Evolutionary conservation across 495 filamentous ascomycete genomes (phyloP), one percentile per base, ranked within the genome.

Genomic region (Tuber indicum): DNA sequence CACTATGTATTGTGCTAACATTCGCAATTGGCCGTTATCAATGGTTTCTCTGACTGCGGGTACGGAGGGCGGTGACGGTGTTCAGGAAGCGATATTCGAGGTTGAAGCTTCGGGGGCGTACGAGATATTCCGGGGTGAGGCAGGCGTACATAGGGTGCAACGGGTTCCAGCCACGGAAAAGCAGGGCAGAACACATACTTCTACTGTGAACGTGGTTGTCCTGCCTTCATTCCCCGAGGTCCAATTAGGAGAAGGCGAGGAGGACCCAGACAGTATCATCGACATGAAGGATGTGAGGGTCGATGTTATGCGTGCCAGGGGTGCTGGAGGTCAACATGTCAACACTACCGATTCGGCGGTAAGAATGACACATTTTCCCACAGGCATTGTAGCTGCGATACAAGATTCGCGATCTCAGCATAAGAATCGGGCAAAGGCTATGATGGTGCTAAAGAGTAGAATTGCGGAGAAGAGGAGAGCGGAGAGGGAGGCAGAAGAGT

Each of bases 261-360:
- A 87, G 75, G 91, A 99, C 79, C 96, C 96, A 0, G 91, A 89
- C 58, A 95, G 91, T 84, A 95, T 95, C 84, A 88, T 99, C 75
- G 90, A 95, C 84, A 90, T 93, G 16, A 88, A 90, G 78, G 95
- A 98, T 76, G 96, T 99, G 49, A 88, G 90, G 62, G 87, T 89
- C 14, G 96, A 99, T 82, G 92, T 92, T 80, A 97, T 98, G 94
- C 89, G 94, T 44, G 93, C 96, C 1, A 87, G 92, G 72, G 96
- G 96, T 44, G 94, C 96, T 3, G 96, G 96, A 26, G 96, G 96
- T 9, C 96, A 99, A 86, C 96, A 98, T 84, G 96, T 99, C 83
- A 99, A 99, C 85, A 98, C 92, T 78, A 99, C 96, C 2, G 96
- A 98, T 84, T 97, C 94, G 47, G 96, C 96, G 26, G 92, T 99